Conservation (phyloP, 371 early-diverging fungal genomes). For the Syncephalastrum monosporum region DNA sequence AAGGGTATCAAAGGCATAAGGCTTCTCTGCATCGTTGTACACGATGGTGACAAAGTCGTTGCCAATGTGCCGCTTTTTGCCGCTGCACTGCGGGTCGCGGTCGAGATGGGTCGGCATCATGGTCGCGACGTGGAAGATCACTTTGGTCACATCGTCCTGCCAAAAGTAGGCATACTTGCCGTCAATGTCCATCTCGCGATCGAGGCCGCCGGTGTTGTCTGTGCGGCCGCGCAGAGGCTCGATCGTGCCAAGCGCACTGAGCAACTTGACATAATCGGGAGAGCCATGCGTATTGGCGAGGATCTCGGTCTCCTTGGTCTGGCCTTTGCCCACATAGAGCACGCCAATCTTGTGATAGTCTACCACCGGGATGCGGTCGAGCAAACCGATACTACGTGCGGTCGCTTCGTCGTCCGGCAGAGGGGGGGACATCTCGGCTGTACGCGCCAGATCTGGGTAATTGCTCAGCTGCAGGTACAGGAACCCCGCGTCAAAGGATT, state of each 20-base stretch:
- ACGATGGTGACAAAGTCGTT: constrained; percentile 94
- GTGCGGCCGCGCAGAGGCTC: constrained; percentile 56
- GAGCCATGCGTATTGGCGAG: constrained; percentile 85
- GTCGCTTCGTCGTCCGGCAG: constrained; percentile 80
- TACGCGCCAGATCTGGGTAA: constrained; percentile 67
- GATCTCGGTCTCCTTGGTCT: constrained; percentile 82
- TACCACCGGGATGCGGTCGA: constrained; percentile 88
- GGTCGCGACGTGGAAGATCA: constrained; percentile 90
- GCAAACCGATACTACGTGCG: constrained; percentile 70
- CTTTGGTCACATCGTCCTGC: constrained; percentile 84
- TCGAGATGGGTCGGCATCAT: constrained; percentile 86
- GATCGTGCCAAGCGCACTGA: constrained; percentile 78
- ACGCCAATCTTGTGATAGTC: constrained; percentile 97
- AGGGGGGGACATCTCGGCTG: constrained; percentile 58
- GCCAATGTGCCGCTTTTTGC: constrained; percentile 94
- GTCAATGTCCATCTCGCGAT: constrained; percentile 80
- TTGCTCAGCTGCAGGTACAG: constrained; percentile 64
- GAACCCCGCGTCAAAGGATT: constrained; percentile 62
- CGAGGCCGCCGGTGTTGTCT: constrained; percentile 86
- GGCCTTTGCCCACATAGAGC: constrained; percentile 85
- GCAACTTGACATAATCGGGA: constrained; percentile 77
- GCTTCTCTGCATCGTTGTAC: constrained; percentile 85
- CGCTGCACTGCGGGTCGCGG: constrained; percentile 72
- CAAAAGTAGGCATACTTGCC: constrained; percentile 84
- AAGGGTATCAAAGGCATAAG: constrained; percentile 86